Conservation (phyloP, 495 filamentous ascomycete genomes). For the Tuber borchii region DNA sequence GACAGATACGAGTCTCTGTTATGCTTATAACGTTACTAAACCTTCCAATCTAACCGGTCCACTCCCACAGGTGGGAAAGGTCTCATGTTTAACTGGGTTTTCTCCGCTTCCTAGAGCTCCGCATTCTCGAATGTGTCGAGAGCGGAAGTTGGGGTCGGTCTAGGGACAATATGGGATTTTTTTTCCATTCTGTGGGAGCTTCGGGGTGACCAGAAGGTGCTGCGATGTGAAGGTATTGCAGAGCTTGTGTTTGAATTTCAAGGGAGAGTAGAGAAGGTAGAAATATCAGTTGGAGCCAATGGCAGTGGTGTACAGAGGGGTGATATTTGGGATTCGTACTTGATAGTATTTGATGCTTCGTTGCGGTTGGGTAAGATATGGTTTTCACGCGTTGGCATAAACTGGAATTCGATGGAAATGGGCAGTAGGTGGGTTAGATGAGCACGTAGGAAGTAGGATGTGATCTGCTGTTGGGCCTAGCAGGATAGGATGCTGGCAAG, state of each 20-base stretch:
- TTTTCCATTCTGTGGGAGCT: slow-evolving; percentile 24
- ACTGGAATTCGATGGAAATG: slow-evolving; percentile 16
- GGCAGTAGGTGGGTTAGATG: slow-evolving; percentile 14
- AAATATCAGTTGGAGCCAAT: slow-evolving; percentile 33
- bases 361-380: slow-evolving; percentile 18
- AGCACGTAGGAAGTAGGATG: slow-evolving; percentile 16
- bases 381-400: slow-evolving; percentile 18
- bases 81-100: background rate
- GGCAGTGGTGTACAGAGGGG: slow-evolving; percentile 34
- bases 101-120: slow-evolving; percentile 19
- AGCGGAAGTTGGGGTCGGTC: slow-evolving; percentile 14
- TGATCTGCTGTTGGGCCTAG: slow-evolving; percentile 18
- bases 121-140: slow-evolving; percentile 23
- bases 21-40: slow-evolving; percentile 29
- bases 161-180: slow-evolving; percentile 8
- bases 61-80: slow-evolving; percentile 15
- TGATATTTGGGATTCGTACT: slow-evolving; percentile 14
- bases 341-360: slow-evolving; percentile 25
- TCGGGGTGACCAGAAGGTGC: slow-evolving; percentile 19
- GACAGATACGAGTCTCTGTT: slow-evolving; percentile 8
- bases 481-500: slow-evolving; percentile 5
- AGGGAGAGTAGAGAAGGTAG: slow-evolving; percentile 11
- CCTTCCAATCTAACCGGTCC: slow-evolving; percentile 18
- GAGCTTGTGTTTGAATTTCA: slow-evolving; percentile 11
- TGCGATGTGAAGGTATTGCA: slow-evolving; percentile 18